Conservation (phyloP, 2,329 filamentous ascomycete species). For the Fusarium pseudograminearum region DNA sequence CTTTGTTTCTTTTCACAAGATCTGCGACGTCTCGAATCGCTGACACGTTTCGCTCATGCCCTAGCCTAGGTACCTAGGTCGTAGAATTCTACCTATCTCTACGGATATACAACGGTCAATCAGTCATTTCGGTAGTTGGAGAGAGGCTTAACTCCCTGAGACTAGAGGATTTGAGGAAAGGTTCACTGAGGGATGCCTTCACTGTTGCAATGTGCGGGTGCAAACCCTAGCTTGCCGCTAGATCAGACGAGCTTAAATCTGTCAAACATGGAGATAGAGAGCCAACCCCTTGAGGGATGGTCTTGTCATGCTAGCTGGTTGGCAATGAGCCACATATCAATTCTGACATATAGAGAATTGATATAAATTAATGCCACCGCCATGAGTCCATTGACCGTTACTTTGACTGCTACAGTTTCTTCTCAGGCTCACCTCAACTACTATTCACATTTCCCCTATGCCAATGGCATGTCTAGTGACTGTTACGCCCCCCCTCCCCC, state of each 20-base stretch:
- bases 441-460: neutral
- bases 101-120: constrained; percentile 4
- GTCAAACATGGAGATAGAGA: constrained; percentile 30
- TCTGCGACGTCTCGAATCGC: constrained; percentile 16
- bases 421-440: neutral
- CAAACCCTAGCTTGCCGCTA: constrained; percentile 42
- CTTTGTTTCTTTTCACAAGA: constrained; percentile 30
- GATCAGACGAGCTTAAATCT: constrained; percentile 45
- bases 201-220: constrained; percentile 39
- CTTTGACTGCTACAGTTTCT: neutral
- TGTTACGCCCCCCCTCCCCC: neutral
- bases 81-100: neutral
- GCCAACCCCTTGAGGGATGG: constrained; percentile 41
- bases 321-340: constrained; percentile 17
- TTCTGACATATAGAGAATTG: neutral
- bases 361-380: constrained; percentile 6
- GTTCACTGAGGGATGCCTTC: constrained; percentile 28
- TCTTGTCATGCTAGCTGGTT: constrained; percentile 16
- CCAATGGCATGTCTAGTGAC: neutral
- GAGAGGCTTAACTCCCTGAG: constrained; percentile 28
- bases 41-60: neutral
- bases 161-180: constrained; percentile 46
- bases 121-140: constrained; percentile 22
- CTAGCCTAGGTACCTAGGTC: neutral
- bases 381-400: neutral